Conservation (phyloP, 768 basidiomycete genomes). For the Pulveroboletus sp. region DNA sequence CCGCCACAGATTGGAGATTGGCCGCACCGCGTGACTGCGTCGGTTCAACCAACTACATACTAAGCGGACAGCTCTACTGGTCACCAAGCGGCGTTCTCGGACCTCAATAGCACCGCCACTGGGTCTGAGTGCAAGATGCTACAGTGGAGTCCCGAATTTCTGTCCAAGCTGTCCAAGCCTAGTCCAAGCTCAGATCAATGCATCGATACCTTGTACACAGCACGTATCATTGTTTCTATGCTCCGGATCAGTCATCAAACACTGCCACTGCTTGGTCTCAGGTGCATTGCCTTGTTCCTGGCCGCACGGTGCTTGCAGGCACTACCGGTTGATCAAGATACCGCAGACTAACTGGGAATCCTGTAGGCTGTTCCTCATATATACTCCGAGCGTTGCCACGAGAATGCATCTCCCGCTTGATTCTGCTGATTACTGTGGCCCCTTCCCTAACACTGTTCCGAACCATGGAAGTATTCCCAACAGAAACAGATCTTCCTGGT, state of each 20-base stretch:
- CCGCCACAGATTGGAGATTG: background rate
- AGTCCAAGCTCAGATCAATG: background rate
- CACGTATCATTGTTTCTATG: background rate
- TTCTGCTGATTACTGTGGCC: background rate
- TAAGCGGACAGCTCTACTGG: too few relatives aligned
- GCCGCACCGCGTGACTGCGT: too few relatives aligned
- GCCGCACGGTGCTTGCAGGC: constrained; percentile 1
- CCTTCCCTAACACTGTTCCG: constrained; percentile 1
- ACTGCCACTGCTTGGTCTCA: constrained; percentile 8
- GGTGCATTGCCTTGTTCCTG: constrained; percentile 19
- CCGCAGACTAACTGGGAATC: background rate
- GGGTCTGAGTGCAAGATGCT: too few relatives aligned
- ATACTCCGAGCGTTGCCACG: constrained; percentile 12
- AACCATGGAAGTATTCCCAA: constrained; percentile 14
- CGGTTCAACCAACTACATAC: too few relatives aligned
- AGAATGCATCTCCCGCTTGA: background rate
- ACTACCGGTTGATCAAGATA: constrained; percentile 6
- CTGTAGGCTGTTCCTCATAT: constrained; percentile 18
- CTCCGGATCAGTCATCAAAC: constrained; percentile 3
- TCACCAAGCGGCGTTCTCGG: too few relatives aligned
- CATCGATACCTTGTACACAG: background rate
- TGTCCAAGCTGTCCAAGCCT: background rate
- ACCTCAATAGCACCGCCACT: background rate
- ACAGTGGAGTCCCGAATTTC: background rate
- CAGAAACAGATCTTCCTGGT: constrained; percentile 36